These are phyloP conservation scores for Pythium myriotylum DNA, from an alignment of 352 stramenopile species.

Conservation along the genomic window DNA sequence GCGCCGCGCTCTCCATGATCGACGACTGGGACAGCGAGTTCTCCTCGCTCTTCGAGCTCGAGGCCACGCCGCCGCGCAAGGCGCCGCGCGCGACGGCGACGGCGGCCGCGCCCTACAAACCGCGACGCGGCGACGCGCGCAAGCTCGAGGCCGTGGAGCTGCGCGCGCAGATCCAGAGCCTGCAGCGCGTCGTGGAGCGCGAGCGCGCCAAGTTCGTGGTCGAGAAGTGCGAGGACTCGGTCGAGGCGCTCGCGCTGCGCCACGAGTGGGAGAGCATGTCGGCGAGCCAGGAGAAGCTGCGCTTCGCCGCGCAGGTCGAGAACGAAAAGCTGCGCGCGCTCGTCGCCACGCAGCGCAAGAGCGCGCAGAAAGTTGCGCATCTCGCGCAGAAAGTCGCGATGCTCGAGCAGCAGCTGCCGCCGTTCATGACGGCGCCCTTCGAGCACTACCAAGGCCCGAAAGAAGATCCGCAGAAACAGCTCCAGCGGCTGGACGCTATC, in stretches of 20 bases:
- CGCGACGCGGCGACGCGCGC: slow-evolving; percentile 9
- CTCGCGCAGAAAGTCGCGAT: slow-evolving; percentile 7
- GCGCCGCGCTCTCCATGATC: slow-evolving; percentile 18
- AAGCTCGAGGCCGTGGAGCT: slow-evolving; percentile 10
- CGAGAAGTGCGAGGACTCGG: slow-evolving; percentile 7
- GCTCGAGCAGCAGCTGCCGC: slow-evolving; percentile 4
- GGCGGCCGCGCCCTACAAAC: slow-evolving; percentile 8
- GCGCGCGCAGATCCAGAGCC: slow-evolving; percentile 7
- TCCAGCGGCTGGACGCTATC: not conserved
- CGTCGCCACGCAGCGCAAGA: slow-evolving; percentile 10
- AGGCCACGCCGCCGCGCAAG: not conserved
- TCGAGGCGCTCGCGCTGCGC: slow-evolving; percentile 2
- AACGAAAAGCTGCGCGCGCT: slow-evolving; percentile 19
- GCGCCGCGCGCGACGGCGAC: not conserved
- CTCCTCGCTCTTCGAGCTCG: slow-evolving; percentile 17
- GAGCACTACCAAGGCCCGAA: slow-evolving; percentile 10
- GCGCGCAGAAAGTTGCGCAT: slow-evolving; percentile 12
- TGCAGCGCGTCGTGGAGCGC: slow-evolving; percentile 10
- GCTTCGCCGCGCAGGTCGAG: slow-evolving; percentile 9
- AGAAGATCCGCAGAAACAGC: slow-evolving; percentile 1
- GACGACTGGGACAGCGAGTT: slow-evolving; percentile 24
- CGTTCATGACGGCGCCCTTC: not conserved
- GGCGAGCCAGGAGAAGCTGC: slow-evolving; percentile 5
- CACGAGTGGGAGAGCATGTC: slow-evolving; percentile 17
- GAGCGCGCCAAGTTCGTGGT: slow-evolving; percentile 1